These are phyloP conservation scores for Gracilaria vermiculophylla DNA, from an alignment of 23 red algal species.

Conservation along the genomic window DNA sequence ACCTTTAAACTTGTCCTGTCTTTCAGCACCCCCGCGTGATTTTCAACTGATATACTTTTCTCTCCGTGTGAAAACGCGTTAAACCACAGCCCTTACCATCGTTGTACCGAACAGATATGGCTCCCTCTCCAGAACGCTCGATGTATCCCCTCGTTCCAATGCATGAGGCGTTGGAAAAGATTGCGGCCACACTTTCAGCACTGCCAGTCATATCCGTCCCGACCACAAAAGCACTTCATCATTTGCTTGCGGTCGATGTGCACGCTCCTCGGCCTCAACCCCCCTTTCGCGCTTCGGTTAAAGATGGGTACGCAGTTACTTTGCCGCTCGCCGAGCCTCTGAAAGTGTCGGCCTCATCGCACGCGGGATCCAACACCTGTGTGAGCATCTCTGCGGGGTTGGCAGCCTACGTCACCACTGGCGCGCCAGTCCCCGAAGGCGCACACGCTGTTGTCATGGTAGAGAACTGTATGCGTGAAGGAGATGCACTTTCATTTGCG, in stretches of 20 bases:
- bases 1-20: too few species aligned
- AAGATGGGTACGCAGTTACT: constrained; percentile 59
- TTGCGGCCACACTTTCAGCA: constrained; percentile 14
- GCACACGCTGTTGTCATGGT: constrained; percentile 92
- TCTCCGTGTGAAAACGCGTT: too few species aligned
- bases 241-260: constrained; percentile 16
- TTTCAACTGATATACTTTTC: too few species aligned
- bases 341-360: background rate
- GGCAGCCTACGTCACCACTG: constrained; percentile 85
- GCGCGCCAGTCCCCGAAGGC: constrained; percentile 78
- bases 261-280: constrained; percentile 42
- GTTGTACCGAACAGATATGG: background rate
- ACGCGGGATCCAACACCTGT: background rate
- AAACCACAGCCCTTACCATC: too few species aligned
- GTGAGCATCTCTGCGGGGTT: constrained; percentile 1
- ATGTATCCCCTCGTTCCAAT: constrained; percentile 47
- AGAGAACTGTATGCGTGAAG: constrained; percentile 53
- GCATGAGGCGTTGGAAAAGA: constrained; percentile 37
- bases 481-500: constrained; percentile 18
- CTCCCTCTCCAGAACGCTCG: constrained; percentile 21
- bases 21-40: too few species aligned
- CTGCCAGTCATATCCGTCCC: constrained; percentile 36
- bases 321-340: constrained; percentile 3
- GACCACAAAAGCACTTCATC: constrained; percentile 11
- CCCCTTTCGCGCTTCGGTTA: constrained; percentile 50